A percentile compares a stretch with the other conserved stretches of the same genome.
Evolutionary conservation across 2,329 filamentous ascomycete species (phyloP).

Genomic region (Tolypocladium paradoxum): DNA sequence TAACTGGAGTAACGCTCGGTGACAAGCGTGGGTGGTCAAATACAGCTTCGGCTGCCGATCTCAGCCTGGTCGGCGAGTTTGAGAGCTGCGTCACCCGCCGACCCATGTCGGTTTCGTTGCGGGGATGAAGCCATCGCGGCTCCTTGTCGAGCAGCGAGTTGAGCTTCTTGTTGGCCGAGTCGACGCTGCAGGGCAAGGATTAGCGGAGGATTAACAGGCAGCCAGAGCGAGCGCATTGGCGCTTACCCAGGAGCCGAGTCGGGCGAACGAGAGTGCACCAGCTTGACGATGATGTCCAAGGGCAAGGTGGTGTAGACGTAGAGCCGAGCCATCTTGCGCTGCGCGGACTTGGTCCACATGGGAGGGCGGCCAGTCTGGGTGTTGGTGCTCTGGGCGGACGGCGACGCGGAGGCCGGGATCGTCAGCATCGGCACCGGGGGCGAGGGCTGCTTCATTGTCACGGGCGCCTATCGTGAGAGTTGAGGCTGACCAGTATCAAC

Average conservation of each 20-base stretch:
- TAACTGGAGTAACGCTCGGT: neutral
- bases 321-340: constrained; percentile 42
- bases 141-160: constrained; percentile 47
- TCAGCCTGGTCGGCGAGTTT: constrained; percentile 24
- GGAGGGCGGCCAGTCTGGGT: constrained; percentile 37
- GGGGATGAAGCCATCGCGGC: constrained; percentile 45
- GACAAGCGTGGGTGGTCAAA: constrained; percentile 4
- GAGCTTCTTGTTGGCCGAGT: constrained; percentile 49
- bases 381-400: constrained; percentile 1
- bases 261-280: constrained; percentile 30
- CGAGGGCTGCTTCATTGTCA: neutral
- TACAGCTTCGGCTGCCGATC: neutral
- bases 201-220: neutral
- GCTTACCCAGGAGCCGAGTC: constrained; percentile 37
- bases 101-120: constrained; percentile 38
- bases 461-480: neutral
- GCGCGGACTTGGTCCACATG: constrained; percentile 42
- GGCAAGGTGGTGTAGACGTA: constrained; percentile 46
- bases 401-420: constrained; percentile 2
- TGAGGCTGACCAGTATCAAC: neutral
- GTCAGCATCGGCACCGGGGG: constrained; percentile 1
- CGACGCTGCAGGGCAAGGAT: constrained; percentile 11
- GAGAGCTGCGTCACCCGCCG: constrained; percentile 35
- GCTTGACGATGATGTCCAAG: constrained; percentile 36
- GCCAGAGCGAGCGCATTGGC: neutral